Percentiles rank a stretch among this genome's conserved stretches.
Evolutionary conservation across 2,329 filamentous ascomycete species (phyloP).

Genomic region (Bimuria novae-zelandiae): DNA sequence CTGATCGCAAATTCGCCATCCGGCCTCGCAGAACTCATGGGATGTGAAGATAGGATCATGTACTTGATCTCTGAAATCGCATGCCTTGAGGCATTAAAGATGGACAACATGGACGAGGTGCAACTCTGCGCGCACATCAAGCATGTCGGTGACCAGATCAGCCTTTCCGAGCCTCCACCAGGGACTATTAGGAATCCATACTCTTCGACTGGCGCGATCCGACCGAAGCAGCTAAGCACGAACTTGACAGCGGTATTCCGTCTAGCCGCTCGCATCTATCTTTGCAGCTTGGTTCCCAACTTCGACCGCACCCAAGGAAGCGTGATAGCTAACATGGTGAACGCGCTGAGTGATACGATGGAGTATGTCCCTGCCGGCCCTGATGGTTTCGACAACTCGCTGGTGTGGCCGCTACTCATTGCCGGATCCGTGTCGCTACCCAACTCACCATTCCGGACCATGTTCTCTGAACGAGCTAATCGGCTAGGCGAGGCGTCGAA

Average conservation of each 20-base stretch:
- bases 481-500: conserved; percentile 76
- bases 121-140: conserved; percentile 87
- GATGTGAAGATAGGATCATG: conserved; percentile 96
- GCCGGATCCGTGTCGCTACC: conserved; percentile 78
- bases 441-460: conserved; percentile 73
- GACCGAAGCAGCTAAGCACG: conserved; percentile 79
- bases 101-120: conserved; percentile 77
- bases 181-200: conserved; percentile 56
- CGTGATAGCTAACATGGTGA: conserved; percentile 71
- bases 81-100: conserved; percentile 88
- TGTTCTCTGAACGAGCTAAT: conserved; percentile 76
- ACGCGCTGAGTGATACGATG: conserved; percentile 76
- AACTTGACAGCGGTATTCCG: conserved; percentile 93
- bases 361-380: conserved; percentile 81
- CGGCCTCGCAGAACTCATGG: conserved; percentile 91
- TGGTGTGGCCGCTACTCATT: conserved; percentile 92
- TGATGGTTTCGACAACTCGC: conserved; percentile 83
- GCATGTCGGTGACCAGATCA: conserved; percentile 84
- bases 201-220: conserved; percentile 70
- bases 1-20: conserved; percentile 69
- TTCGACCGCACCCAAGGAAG: conserved; percentile 76
- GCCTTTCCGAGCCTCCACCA: conserved; percentile 70
- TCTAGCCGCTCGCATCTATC: conserved; percentile 88
- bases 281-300: conserved; percentile 92
- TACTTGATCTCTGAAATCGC: conserved; percentile 97